A percentile compares a stretch with the other conserved stretches of the same genome.
These are phyloP conservation scores for Geotrichum fermentans DNA, from an alignment of 1,139 yeast genomes.

Conservation along the genomic window DNA sequence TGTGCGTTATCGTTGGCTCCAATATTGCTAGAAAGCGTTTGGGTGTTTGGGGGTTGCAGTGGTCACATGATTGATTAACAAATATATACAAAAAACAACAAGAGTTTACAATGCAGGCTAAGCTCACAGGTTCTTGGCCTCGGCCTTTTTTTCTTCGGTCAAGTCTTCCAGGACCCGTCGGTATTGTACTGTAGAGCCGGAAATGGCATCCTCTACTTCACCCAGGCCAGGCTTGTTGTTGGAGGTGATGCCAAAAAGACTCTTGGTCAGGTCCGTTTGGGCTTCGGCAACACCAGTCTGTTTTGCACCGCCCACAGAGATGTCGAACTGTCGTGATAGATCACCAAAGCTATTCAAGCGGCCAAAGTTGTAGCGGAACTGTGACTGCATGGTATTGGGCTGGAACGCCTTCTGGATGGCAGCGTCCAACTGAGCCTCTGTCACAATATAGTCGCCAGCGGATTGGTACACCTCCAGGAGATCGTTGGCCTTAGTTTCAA, in stretches of 20 bases:
- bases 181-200: slow-evolving; percentile 29
- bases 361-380: slow-evolving; percentile 13
- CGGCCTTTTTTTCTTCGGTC: slow-evolving; percentile 1
- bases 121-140: not conserved
- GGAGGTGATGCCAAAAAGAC: slow-evolving; percentile 32
- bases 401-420: slow-evolving; percentile 56
- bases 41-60: too few relatives aligned
- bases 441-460: slow-evolving; percentile 59
- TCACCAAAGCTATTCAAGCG: slow-evolving; percentile 6
- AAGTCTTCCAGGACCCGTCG: slow-evolving; percentile 8
- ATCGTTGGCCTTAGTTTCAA: slow-evolving; percentile 48
- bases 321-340: slow-evolving; percentile 6
- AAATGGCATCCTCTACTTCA: slow-evolving; percentile 42
- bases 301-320: slow-evolving; percentile 3
- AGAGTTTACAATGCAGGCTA: not conserved
- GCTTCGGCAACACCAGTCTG: slow-evolving; percentile 4
- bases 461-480: slow-evolving; percentile 70
- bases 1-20: too few relatives aligned
- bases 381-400: slow-evolving; percentile 14
- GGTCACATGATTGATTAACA: slow-evolving; percentile 11
- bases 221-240: slow-evolving; percentile 48
- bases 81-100: not conserved
- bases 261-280: slow-evolving; percentile 22
- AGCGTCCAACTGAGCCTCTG: slow-evolving; percentile 56
- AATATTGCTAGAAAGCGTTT: too few relatives aligned